phyloP scores from a whole-genome alignment of 202 grass and related monocot species.

The Carex sylvatica region DNA sequence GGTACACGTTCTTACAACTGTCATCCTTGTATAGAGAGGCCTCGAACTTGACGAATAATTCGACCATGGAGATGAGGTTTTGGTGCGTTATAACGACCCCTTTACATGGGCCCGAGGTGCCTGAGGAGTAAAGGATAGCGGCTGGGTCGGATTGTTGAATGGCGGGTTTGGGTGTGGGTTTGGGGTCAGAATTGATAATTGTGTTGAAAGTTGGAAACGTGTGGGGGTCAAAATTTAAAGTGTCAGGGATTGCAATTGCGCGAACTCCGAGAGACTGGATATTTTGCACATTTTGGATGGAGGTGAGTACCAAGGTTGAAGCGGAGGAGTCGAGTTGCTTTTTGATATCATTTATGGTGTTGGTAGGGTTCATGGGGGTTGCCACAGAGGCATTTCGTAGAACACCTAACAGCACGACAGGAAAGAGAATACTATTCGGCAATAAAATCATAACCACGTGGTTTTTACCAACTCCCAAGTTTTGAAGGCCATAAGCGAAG shows the following conservation, averaged over 20 bases:
- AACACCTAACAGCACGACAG: constrained; percentile 58
- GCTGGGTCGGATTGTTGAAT: constrained; percentile 59
- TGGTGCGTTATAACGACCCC: constrained; percentile 72
- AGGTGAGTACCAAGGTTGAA: constrained; percentile 43
- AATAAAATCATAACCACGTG: constrained; percentile 53
- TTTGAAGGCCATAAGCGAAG: constrained; percentile 46
- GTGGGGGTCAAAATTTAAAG: constrained; percentile 9
- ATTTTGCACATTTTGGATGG: constrained; percentile 27
- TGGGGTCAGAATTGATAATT: constrained; percentile 19
- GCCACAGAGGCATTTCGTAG: constrained; percentile 53
- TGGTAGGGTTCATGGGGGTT: constrained; percentile 54
- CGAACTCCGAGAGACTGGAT: constrained; percentile 29
- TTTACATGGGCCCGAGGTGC: constrained; percentile 69
- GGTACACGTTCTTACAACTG: constrained; percentile 67
- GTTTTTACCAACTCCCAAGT: constrained; percentile 26
- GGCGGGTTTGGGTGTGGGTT: background rate
- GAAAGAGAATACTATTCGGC: constrained; percentile 62
- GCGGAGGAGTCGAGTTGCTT: constrained; percentile 29
- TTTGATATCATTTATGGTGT: constrained; percentile 55
- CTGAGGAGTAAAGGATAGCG: constrained; percentile 82
- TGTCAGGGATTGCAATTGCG: constrained; percentile 53
- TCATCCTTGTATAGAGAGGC: constrained; percentile 47
- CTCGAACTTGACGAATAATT: constrained; percentile 69
- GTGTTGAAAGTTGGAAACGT: constrained; percentile 42
- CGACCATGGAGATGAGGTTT: constrained; percentile 69